A percentile compares a stretch with the other conserved stretches of the same genome.
Evolutionary conservation across 2,329 filamentous ascomycete genomes (phyloP).

Genomic region (Dactylellina leptospora): DNA sequence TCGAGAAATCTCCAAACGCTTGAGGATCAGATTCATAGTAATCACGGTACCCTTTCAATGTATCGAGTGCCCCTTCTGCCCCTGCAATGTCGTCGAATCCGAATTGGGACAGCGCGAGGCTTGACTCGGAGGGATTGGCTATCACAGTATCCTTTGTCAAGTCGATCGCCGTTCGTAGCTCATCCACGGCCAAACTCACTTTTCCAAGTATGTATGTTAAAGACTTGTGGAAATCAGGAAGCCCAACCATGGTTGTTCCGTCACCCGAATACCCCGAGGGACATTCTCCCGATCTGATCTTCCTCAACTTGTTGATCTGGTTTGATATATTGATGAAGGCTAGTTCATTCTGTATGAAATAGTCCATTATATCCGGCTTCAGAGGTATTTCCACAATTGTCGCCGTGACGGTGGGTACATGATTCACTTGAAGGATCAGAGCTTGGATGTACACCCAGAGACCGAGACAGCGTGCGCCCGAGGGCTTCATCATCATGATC

Average conservation of each 20-base stretch:
- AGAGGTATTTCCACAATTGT: slow-evolving; percentile 15
- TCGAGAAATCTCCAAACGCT: slow-evolving; percentile 7
- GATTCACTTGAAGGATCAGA: slow-evolving; percentile 9
- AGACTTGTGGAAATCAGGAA: neutral
- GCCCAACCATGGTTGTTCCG: neutral
- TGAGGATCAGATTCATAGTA: neutral
- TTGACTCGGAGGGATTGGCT: neutral
- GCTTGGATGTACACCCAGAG: slow-evolving; percentile 16
- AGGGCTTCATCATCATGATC: slow-evolving; percentile 9
- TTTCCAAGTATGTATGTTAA: slow-evolving; percentile 11
- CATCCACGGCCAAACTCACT: slow-evolving; percentile 7
- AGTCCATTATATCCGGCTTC: slow-evolving; percentile 12
- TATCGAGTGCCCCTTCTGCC: slow-evolving; percentile 5
- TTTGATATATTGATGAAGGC: neutral
- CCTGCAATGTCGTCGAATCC: slow-evolving; percentile 12
- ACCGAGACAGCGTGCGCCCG: slow-evolving; percentile 9
- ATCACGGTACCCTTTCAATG: slow-evolving; percentile 1
- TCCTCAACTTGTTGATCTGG: slow-evolving; percentile 7
- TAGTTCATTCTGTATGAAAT: slow-evolving; percentile 2
- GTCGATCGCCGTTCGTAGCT: neutral
- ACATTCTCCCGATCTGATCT: neutral
- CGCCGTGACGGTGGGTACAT: slow-evolving; percentile 4
- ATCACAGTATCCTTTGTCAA: neutral
- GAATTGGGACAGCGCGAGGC: neutral
- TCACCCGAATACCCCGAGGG: neutral